Percentiles rank a stretch among this genome's conserved stretches.
These are phyloP conservation scores for Globisporangium alternatum DNA, from an alignment of 352 stramenopile genomes.

Conservation along the genomic window DNA sequence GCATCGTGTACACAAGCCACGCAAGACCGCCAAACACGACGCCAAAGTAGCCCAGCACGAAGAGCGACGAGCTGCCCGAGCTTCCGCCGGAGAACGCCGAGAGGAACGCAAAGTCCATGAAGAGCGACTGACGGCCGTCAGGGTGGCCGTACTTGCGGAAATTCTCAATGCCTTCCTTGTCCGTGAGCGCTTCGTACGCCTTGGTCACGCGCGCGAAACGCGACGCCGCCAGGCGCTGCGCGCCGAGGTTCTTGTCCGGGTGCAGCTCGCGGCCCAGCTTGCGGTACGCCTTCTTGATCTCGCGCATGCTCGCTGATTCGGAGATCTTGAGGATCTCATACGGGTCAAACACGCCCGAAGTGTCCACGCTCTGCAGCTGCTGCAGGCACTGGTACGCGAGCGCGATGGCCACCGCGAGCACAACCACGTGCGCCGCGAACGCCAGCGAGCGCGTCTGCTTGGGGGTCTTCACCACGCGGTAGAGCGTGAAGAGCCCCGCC, in stretches of 20 bases:
- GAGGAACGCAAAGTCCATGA: slow-evolving; percentile 68
- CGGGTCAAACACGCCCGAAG: slow-evolving; percentile 76
- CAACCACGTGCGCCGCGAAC: slow-evolving; percentile 47
- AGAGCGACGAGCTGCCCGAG: slow-evolving; percentile 42
- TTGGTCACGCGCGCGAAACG: slow-evolving; percentile 78
- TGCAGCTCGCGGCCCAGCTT: slow-evolving; percentile 64
- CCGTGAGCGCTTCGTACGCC: slow-evolving; percentile 83
- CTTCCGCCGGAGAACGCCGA: slow-evolving; percentile 46
- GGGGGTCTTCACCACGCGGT: slow-evolving; percentile 41
- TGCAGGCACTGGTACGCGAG: slow-evolving; percentile 50
- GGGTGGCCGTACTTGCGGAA: slow-evolving; percentile 80
- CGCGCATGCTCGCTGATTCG: slow-evolving; percentile 40
- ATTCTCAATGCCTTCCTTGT: slow-evolving; percentile 68
- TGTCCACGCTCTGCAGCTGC: slow-evolving; percentile 69
- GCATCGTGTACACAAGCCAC: slow-evolving; percentile 62
- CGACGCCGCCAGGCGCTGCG: slow-evolving; percentile 30
- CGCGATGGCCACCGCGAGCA: slow-evolving; percentile 44
- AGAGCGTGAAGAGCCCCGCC: slow-evolving; percentile 47
- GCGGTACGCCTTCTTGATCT: slow-evolving; percentile 81
- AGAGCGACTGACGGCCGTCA: slow-evolving; percentile 71
- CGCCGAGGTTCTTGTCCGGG: slow-evolving; percentile 78
- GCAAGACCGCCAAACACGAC: slow-evolving; percentile 56
- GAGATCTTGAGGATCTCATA: slow-evolving; percentile 82
- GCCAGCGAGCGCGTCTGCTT: slow-evolving; percentile 42
- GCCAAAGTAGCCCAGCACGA: slow-evolving; percentile 73